A percentile compares a stretch with the other conserved stretches of the same genome.
Conservation (phyloP, 345 rosid genomes). For the Hirschfeldia incana region DNA sequence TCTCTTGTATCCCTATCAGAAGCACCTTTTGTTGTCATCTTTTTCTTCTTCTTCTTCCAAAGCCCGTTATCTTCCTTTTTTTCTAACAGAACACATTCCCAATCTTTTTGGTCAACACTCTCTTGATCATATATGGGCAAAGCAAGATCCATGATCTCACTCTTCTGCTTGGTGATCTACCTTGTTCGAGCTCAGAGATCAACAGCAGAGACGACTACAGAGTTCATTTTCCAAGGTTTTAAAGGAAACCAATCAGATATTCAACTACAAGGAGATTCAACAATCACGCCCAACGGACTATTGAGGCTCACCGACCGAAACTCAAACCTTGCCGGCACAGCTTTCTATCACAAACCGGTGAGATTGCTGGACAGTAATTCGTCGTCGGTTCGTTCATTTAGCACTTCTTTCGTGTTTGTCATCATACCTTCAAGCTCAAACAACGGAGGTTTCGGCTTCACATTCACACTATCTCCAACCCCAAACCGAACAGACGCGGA, state of each 20-base stretch:
- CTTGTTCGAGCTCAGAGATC: constrained; percentile 18
- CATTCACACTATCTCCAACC: constrained; percentile 54
- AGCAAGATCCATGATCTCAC: constrained; percentile 2
- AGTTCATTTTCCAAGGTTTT: constrained; percentile 33
- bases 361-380: constrained; percentile 4
- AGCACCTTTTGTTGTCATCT: not conserved
- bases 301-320: constrained; percentile 33
- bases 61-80: not conserved
- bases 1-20: not conserved
- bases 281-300: constrained; percentile 20
- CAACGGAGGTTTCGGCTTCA: constrained; percentile 57
- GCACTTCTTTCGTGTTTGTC: constrained; percentile 53
- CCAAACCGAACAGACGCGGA: constrained; percentile 36
- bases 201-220: constrained; percentile 2
- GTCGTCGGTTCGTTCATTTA: constrained; percentile 44
- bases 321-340: constrained; percentile 13
- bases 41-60: not conserved
- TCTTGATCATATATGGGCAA: not conserved
- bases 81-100: not conserved
- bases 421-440: constrained; percentile 38
- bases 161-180: not conserved
- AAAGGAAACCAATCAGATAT: constrained; percentile 3
- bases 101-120: not conserved
- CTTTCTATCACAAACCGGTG: constrained; percentile 34
- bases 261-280: not conserved